A percentile compares a stretch with the other conserved stretches of the same genome.
phyloP scores from a whole-genome alignment of 2,329 filamentous ascomycete species.

The Diplocarpon rosae region DNA sequence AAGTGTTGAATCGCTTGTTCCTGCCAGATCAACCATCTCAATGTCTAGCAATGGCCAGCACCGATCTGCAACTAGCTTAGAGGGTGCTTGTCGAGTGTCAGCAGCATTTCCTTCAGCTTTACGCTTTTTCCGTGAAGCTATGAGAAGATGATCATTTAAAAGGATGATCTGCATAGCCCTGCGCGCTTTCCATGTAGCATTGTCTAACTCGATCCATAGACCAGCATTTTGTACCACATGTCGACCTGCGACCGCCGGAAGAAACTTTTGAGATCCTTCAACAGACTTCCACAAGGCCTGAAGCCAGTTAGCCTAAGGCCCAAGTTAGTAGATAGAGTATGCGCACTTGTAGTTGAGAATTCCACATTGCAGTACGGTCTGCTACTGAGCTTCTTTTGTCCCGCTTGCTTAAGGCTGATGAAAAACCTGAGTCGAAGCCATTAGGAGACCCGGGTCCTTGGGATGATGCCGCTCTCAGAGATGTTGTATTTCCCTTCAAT shows the following conservation, averaged over 20 bases:
- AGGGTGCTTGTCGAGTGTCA: conserved; percentile 37
- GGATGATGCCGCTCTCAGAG: conserved; percentile 48
- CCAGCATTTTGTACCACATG: conserved; percentile 91
- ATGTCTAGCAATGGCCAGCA: conserved; percentile 93
- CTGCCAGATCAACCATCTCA: conserved; percentile 80
- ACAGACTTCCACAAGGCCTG: conserved; percentile 88
- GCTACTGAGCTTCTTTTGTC: conserved; percentile 86
- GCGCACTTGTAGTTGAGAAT: conserved; percentile 46
- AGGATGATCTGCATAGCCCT: conserved; percentile 85
- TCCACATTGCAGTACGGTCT: conserved; percentile 56
- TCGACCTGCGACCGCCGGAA: conserved; percentile 80
- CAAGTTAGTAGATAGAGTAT: neutral
- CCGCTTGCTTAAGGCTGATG: conserved; percentile 48
- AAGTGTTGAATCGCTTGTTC: conserved; percentile 45
- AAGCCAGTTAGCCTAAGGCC: conserved; percentile 4
- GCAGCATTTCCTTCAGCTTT: conserved; percentile 56
- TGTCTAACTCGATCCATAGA: conserved; percentile 92
- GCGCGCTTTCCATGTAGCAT: conserved; percentile 90
- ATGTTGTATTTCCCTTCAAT: conserved; percentile 66
- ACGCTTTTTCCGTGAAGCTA: conserved; percentile 88
- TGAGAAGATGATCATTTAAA: conserved; percentile 85
- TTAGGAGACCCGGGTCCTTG: conserved; percentile 38
- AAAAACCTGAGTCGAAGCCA: conserved; percentile 40
- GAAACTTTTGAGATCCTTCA: conserved; percentile 94
- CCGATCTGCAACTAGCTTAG: conserved; percentile 81